Evolutionary conservation across 1,284 basidiomycete genomes (phyloP).

Genomic region (Boletellus dicymbophilus): DNA sequence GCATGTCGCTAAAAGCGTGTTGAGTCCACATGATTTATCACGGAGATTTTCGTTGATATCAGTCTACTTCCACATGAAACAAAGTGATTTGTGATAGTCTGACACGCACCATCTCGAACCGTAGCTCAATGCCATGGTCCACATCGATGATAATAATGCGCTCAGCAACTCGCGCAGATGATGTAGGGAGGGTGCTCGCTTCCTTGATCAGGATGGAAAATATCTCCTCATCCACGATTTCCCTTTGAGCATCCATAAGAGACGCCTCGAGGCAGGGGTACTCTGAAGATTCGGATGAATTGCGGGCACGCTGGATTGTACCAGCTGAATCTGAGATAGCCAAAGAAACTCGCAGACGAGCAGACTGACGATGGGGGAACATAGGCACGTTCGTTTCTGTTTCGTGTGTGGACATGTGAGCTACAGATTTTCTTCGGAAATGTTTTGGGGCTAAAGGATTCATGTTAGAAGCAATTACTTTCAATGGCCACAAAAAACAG

Average conservation of each 20-base stretch:
- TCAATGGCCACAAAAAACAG: constrained; percentile 7
- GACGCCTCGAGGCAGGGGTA: constrained; percentile 47
- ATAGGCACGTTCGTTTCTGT: constrained; percentile 46
- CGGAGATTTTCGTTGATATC: constrained; percentile 27
- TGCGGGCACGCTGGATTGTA: constrained; percentile 37
- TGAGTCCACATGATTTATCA: constrained; percentile 7
- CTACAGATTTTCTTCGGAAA: constrained; percentile 67
- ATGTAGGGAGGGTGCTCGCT: constrained; percentile 69
- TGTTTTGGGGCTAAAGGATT: constrained; percentile 52
- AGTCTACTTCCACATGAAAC: constrained; percentile 29
- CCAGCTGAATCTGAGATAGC: constrained; percentile 38
- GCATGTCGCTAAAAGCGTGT: constrained; percentile 48
- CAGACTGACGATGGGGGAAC: constrained; percentile 62
- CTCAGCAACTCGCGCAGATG: constrained; percentile 74
- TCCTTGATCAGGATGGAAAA: constrained; percentile 71
- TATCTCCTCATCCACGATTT: constrained; percentile 77
- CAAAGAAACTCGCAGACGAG: constrained; percentile 60
- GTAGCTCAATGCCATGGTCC: constrained; percentile 65
- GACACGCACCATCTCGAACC: constrained; percentile 46
- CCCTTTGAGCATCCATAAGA: constrained; percentile 62
- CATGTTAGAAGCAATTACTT: constrained; percentile 1
- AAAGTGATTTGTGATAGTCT: constrained; percentile 1
- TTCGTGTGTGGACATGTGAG: constrained; percentile 57
- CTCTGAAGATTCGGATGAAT: constrained; percentile 36
- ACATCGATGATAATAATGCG: constrained; percentile 72